Evolutionary conservation across 805 yeast species (phyloP).

Genomic region (Kodamaea kaohsiungensis): DNA sequence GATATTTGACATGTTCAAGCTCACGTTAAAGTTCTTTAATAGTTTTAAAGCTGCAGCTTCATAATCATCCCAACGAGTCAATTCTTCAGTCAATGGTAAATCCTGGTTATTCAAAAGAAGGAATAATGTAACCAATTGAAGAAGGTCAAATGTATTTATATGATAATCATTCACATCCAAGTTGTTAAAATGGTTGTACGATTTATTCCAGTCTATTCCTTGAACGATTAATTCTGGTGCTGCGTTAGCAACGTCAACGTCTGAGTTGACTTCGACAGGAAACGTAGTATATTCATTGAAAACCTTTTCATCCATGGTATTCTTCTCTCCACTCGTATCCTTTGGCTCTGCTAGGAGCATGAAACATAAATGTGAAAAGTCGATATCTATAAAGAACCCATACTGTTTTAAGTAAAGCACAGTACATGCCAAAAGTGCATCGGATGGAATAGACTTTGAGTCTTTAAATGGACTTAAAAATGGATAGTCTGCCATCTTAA

Average conservation of each 20-base stretch:
- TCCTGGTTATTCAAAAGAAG: constrained; percentile 43
- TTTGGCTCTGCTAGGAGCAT: constrained; percentile 3
- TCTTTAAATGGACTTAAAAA: constrained; percentile 10
- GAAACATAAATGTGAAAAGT: constrained; percentile 7
- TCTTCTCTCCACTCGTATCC: constrained; percentile 3
- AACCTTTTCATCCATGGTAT: constrained; percentile 6
- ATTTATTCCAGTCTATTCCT: constrained; percentile 32
- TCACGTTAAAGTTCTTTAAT: constrained; percentile 49
- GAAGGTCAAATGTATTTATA: constrained; percentile 43
- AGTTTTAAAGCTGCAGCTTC: constrained; percentile 46
- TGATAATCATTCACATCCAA: constrained; percentile 37
- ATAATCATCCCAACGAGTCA: constrained; percentile 43
- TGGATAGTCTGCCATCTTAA: constrained; percentile 15
- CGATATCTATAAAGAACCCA: constrained; percentile 5
- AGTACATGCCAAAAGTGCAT: constrained; percentile 1
- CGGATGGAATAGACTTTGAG: constrained; percentile 2
- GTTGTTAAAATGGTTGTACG: constrained; percentile 45
- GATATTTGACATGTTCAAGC: constrained; percentile 26
- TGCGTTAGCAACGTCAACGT: constrained; percentile 11
- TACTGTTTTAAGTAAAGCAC: constrained; percentile 3
- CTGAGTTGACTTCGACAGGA: constrained; percentile 21
- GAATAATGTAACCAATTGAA: constrained; percentile 48
- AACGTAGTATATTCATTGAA: constrained; percentile 7
- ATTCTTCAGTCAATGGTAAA: constrained; percentile 4
- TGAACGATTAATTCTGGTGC: constrained; percentile 13